These are phyloP conservation scores for Sclerotinia nivalis DNA, from an alignment of 2,329 filamentous ascomycete species.

Conservation along the genomic window DNA sequence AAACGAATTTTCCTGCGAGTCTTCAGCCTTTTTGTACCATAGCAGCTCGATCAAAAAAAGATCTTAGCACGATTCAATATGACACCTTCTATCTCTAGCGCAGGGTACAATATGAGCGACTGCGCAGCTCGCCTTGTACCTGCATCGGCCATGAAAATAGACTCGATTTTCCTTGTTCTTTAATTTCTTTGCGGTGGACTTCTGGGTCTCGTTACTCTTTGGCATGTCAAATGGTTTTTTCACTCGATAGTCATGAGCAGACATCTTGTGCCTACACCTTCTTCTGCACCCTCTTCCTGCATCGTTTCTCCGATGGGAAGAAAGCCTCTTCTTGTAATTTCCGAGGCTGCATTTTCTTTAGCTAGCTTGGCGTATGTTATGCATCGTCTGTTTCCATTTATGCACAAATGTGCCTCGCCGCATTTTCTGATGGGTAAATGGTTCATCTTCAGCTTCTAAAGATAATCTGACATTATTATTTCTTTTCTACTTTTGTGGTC, in stretches of 20 bases:
- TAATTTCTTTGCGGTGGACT: conserved; percentile 31
- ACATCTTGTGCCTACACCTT: conserved; percentile 37
- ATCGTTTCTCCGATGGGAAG: conserved; percentile 9
- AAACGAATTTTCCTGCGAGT: conserved; percentile 31
- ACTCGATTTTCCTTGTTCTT: conserved; percentile 31
- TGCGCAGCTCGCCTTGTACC: conserved; percentile 42
- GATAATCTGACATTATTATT: conserved; percentile 33
- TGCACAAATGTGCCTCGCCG: conserved; percentile 19
- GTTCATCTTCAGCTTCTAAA: conserved; percentile 6
- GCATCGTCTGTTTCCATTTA: conserved; percentile 14
- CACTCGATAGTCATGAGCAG: conserved; percentile 36
- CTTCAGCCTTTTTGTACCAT: conserved; percentile 41
- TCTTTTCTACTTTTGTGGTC: conserved; percentile 27
- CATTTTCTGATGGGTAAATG: conserved; percentile 11
- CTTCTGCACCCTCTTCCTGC: conserved; percentile 31
- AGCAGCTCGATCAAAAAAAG: conserved; percentile 39
- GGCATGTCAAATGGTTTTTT: conserved; percentile 33
- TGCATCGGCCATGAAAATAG: conserved; percentile 35
- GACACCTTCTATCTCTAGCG: conserved; percentile 37
- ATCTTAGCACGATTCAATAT: conserved; percentile 38
- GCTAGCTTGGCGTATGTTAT: conserved; percentile 19
- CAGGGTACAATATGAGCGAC: conserved; percentile 40
- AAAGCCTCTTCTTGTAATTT: conserved; percentile 22
- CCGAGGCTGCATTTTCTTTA: conserved; percentile 21
- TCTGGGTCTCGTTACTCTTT: conserved; percentile 27